Base-by-base conservation (phyloP, 805 yeast genomes). In the Komagataella populi region DNA sequence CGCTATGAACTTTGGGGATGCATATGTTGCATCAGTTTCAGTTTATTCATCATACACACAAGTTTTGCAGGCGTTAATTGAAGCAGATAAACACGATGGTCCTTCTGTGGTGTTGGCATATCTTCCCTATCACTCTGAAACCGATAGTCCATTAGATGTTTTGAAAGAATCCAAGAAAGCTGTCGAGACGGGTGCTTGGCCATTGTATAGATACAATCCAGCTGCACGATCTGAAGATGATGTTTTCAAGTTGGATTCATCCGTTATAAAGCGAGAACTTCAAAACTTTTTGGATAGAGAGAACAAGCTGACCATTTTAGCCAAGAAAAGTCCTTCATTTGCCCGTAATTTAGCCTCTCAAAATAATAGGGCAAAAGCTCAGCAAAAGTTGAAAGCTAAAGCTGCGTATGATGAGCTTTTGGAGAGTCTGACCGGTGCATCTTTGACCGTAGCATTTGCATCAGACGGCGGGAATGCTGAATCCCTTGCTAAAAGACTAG, bases 141-240 rank as follows among this genome's bases (percentile, higher is more conserved):
- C 70, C 52, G 84, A 83, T 55, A 71, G 81, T 55, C 83, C 95
- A 45, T 70, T 91, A 57, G 77, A 81, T 23, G 80, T 90, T 47
- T 73, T 91, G 59, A 83, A 85, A 64, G 93, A 87, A 64, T 90
- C 97, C 39, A 91, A 91, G 67, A 71, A 70, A 55, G 91, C 96
- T 20, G 95, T 91, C 48, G 96, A 87, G 60, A 72, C 89, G 39
- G 98, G 98, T n/a, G 84, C 84, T 70, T 89, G 97, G 95, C 98
- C 98, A 48, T 74, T 91, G 55, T 91, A 90, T 70, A 76, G 96
- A 63, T 91, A 76, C 69, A 76, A 87, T 59, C 96, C 97, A 52
- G 56, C 65, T 7, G 65, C 74, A 49, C 76, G 72, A 48, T 70
- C 70, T 44, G 63, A 68, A 3, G 73, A 71, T 43, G 77, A 80